Evolutionary conservation across 2,329 filamentous ascomycete genomes (phyloP), one percentile per base, ranked within the genome.

Genomic region (Aureobasidium mangrovei): DNA sequence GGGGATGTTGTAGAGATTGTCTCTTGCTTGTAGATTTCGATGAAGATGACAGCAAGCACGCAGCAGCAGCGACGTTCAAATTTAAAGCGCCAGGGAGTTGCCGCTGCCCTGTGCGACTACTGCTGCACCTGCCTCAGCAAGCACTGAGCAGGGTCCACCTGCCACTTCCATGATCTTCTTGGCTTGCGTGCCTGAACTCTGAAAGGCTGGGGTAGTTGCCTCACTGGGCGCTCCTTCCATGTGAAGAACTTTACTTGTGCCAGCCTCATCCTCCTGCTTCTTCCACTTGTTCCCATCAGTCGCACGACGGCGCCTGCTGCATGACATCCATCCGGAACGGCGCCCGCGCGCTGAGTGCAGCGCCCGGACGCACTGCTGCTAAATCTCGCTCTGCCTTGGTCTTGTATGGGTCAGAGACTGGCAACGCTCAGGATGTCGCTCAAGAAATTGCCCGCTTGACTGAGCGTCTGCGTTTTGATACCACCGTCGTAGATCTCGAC

Each of bases 391-490:
- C 53, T 40, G 81, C 79, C 49, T 79, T 95, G 60, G 77, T 98
- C 56, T 78, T 95, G 33, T 98, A 95, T 71, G 93, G 89, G 54
- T 94, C 91, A 38, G 93, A 98, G 74, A 97, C 91, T 26, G 93
- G 93, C 55, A 96, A 93, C 65, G 85, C 89, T 53, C 88, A 95
- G 70, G 91, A 97, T 70, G 81, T 91, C 59, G 91, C 93, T 24
- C 84, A 89, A 64, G 89, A 96, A 67, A 74, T 97, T 58, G 88
- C 85, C 38, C 77, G 83, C 39, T 70, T 88, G 60, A 79, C 83
- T 35, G 83, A 91, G 70, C 80, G 91, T 32, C 73, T 96, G 56
- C 88, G 83, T 63, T 96, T 97, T 69, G 70, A 78, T 58, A 87
- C 85, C 26, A 77, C 80, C 49, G 82, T 95, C 27, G 80, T 82